A percentile compares a stretch with the other conserved stretches of the same genome.
These are phyloP conservation scores for Asparagopsis taxiformis DNA, from an alignment of 31 red algal genomes.

Conservation along the genomic window DNA sequence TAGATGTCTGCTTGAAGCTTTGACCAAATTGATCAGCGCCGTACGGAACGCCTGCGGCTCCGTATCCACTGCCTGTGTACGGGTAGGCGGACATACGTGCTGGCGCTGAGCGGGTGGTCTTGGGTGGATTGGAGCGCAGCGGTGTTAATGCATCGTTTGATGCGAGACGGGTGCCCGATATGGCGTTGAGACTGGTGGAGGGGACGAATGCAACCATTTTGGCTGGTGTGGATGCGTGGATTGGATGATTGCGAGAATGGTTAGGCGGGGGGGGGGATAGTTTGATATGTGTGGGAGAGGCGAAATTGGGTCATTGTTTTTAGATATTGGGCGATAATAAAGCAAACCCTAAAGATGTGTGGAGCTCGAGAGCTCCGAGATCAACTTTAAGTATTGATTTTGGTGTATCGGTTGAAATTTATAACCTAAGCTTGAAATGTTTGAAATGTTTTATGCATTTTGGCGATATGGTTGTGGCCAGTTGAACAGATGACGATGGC, in stretches of 20 bases:
- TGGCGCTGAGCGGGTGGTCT: constrained; percentile 1
- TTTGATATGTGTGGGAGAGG: neutral
- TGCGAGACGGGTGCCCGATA: constrained; percentile 20
- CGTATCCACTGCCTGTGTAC: constrained; percentile 75
- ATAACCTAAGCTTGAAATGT: too few species aligned
- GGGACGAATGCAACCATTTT: constrained; percentile 58
- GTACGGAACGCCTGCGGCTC: constrained; percentile 68
- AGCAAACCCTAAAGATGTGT: neutral
- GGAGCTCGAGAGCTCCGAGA: constrained; percentile 26
- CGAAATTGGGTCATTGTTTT: neutral
- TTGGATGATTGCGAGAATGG: neutral
- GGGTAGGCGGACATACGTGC: constrained; percentile 60
- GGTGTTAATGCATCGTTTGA: constrained; percentile 4
- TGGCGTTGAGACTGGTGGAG: constrained; percentile 2
- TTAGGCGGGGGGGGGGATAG: neutral
- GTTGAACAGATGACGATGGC: too few species aligned
- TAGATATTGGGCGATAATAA: neutral
- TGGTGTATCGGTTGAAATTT: neutral
- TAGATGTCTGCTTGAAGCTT: constrained; percentile 34
- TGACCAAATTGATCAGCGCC: constrained; percentile 37
- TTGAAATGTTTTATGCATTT: too few species aligned
- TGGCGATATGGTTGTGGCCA: too few species aligned
- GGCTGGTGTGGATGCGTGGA: neutral
- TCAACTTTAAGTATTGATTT: neutral
- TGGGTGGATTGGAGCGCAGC: neutral